Evolutionary conservation across 805 yeast species (phyloP).

Genomic region (Suhomyces sp.): DNA sequence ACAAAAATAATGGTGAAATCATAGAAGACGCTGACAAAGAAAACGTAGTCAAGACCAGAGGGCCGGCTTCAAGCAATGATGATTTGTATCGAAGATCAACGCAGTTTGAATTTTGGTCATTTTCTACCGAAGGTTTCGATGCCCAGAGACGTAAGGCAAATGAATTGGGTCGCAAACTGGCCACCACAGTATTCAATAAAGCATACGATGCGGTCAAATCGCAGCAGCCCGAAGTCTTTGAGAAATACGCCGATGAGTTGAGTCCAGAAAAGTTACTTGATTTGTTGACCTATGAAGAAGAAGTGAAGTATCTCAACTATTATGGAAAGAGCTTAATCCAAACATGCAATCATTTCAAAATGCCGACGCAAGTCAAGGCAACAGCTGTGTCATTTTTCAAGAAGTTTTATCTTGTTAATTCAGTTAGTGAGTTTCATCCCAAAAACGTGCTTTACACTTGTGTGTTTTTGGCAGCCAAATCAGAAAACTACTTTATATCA

Average conservation of each 20-base stretch:
- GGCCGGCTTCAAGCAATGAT: conserved; percentile 54
- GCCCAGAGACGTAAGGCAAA: conserved; percentile 50
- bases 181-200: conserved; percentile 29
- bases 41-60: neutral
- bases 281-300: conserved; percentile 66
- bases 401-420: conserved; percentile 73
- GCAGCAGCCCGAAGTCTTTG: conserved; percentile 29
- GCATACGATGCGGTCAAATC: conserved; percentile 16
- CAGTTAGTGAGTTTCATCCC: conserved; percentile 88
- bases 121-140: conserved; percentile 54
- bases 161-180: conserved; percentile 47
- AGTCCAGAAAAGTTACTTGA: conserved; percentile 32
- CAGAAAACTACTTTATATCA: conserved; percentile 87
- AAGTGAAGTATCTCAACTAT: conserved; percentile 59
- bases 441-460: conserved; percentile 69
- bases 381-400: conserved; percentile 83
- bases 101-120: conserved; percentile 87
- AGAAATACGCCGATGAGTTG: conserved; percentile 25
- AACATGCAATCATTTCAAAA: conserved; percentile 66
- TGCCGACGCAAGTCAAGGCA: conserved; percentile 86
- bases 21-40: neutral
- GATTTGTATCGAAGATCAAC: conserved; percentile 85
- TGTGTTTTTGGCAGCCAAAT: conserved; percentile 86
- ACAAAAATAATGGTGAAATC: neutral
- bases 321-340: conserved; percentile 71